Evolutionary conservation across 805 yeast species (phyloP), one percentile per base, ranked within the genome.

Genomic region (Nakazawaea wyomingensis): DNA sequence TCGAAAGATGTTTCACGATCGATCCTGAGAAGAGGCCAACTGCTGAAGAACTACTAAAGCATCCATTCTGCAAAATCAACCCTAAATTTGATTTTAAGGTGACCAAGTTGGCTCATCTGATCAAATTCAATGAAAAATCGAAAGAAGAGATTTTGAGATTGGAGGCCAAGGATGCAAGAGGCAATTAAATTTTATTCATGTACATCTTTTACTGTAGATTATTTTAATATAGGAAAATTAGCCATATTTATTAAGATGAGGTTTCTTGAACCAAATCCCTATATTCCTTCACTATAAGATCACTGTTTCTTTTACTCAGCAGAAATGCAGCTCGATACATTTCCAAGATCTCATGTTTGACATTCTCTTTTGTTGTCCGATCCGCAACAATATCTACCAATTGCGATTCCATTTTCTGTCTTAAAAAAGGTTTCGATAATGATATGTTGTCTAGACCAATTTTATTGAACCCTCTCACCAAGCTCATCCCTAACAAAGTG

Each of bases 391-490:
- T 85, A 30, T 71, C 69, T 43, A 68, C 74, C 54, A 93, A 66
- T 38, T 78, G 74, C 13, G 59, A 64, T 55, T 93, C 99, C 59
- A 93, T 66, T 34, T 76, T 78, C 42, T 83, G 80, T 43, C 99
- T 68, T 47, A 93, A 62, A 52, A 85, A 85, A 4, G 99, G 99
- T 54, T 93, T 91, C 0, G 96, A 82, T 47, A 93, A 68, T 1
- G 91, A 81, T 32, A 74, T 61, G 46, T 71, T 65, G 53, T 88
- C 89, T 24, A 87, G 71, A 3, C 85, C 88, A 45, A 93, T 76
- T 34, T 74, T 71, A 44, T 86, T 89, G 59, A 93, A 89, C 1
- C 96, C 96, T 55, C 84, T 90, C 22, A 88, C 91, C 9, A 93
- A 65, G 0, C 93, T 89, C 62, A 83, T 78, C 0, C 99, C 99